Evolutionary conservation across 495 filamentous ascomycete genomes (phyloP).

Genomic region (Podospora bellae-mahoneyi): DNA sequence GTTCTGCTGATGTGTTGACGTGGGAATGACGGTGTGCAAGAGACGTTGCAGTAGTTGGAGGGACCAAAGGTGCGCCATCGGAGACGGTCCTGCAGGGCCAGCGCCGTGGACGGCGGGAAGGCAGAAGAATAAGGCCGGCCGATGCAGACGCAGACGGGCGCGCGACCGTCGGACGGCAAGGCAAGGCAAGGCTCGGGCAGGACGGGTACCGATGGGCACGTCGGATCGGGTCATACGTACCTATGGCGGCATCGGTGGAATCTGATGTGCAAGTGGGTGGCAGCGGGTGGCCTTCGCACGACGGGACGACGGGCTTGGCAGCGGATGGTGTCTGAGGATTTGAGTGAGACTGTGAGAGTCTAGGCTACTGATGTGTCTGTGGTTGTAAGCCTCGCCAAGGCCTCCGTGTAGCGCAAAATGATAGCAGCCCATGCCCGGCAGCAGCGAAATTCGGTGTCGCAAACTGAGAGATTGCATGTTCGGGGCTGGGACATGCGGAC

Average conservation of each 20-base stretch:
- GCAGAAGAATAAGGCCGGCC: neutral
- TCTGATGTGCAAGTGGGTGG: neutral
- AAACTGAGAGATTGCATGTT: neutral
- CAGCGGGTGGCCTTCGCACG: neutral
- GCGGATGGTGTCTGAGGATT: neutral
- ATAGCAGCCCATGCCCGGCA: neutral
- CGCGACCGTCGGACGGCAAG: neutral
- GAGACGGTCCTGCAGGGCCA: neutral
- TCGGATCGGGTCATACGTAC: conserved; percentile 3
- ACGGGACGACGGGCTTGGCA: neutral
- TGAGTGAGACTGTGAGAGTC: conserved; percentile 8
- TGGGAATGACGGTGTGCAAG: neutral
- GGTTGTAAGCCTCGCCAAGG: conserved; percentile 17
- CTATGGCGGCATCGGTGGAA: conserved; percentile 5
- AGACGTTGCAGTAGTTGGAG: neutral
- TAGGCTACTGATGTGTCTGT: conserved; percentile 1
- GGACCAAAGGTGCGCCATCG: neutral
- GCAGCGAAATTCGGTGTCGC: neutral
- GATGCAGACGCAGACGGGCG: neutral
- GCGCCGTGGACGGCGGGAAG: neutral
- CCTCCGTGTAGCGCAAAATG: neutral
- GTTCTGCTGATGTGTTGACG: neutral
- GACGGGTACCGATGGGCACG: neutral
- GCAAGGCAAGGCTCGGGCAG: neutral
- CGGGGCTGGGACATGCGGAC: neutral